phyloP scores from a whole-genome alignment of 1,284 basidiomycete genomes.

The Grifola frondosa region DNA sequence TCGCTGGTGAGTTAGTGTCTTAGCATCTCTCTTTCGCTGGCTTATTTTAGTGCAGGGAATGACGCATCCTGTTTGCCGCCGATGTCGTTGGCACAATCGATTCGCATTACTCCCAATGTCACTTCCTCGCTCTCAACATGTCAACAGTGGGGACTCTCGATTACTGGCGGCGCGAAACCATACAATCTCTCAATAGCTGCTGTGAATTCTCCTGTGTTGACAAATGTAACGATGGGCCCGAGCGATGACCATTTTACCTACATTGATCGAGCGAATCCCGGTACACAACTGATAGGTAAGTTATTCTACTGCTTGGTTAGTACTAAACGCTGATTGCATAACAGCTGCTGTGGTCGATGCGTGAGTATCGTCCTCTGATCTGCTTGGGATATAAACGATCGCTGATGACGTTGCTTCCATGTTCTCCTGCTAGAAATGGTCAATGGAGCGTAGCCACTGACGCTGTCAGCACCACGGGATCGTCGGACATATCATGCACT shows the following conservation, averaged over 20 bases:
- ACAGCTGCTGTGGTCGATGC: conserved; percentile 25
- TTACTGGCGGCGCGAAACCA: conserved; percentile 46
- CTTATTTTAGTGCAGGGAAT: conserved; percentile 26
- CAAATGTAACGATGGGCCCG: conserved; percentile 42
- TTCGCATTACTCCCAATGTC: conserved; percentile 40
- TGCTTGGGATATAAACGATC: too few relatives aligned
- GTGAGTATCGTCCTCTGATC: conserved; percentile 13
- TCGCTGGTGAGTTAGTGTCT: conserved; percentile 31
- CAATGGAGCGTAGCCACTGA: conserved; percentile 27
- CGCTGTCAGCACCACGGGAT: conserved; percentile 20
- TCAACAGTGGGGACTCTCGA: conserved; percentile 45
- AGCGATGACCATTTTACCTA: conserved; percentile 45
- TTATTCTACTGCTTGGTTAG: not conserved
- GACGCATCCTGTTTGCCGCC: conserved; percentile 39
- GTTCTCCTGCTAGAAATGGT: conserved; percentile 17
- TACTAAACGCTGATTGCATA: not conserved
- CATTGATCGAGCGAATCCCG: conserved; percentile 46
- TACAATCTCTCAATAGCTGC: conserved; percentile 46
- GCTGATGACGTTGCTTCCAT: too few relatives aligned
- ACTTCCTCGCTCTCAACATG: conserved; percentile 43
- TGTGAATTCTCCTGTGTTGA: conserved; percentile 38
- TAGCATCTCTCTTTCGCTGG: too few relatives aligned
- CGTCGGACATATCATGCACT: conserved; percentile 16
- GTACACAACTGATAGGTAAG: conserved; percentile 42
- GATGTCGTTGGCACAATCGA: conserved; percentile 20